A percentile compares a stretch with the other conserved stretches of the same genome.
phyloP scores from a whole-genome alignment of 1,139 yeast species.

The Zygosaccharomyces sapae region DNA sequence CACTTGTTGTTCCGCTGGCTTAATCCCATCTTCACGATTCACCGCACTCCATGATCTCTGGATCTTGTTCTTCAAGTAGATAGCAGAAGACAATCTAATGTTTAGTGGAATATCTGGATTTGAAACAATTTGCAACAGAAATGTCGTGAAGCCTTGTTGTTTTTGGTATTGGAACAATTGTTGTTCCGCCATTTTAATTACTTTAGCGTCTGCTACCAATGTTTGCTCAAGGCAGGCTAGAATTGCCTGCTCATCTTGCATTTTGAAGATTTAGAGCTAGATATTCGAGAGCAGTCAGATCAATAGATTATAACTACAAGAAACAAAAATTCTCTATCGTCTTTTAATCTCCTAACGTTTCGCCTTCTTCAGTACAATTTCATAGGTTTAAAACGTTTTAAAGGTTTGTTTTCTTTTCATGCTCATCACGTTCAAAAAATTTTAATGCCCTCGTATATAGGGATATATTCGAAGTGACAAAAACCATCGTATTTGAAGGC shows the following conservation, averaged over 20 bases:
- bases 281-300: background rate
- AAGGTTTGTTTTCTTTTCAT: conserved; percentile 1
- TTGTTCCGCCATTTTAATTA: conserved; percentile 66
- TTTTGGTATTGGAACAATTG: conserved; percentile 55
- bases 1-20: conserved; percentile 46
- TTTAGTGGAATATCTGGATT: conserved; percentile 47
- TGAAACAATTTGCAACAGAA: conserved; percentile 49
- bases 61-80: conserved; percentile 64
- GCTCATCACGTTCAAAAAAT: conserved; percentile 2
- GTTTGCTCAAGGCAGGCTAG: conserved; percentile 77
- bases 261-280: conserved; percentile 7
- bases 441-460: conserved; percentile 2
- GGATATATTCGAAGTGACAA: background rate
- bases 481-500: background rate
- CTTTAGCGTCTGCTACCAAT: conserved; percentile 60
- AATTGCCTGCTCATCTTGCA: conserved; percentile 61
- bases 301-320: background rate
- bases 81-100: conserved; percentile 58
- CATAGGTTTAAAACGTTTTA: background rate
- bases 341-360: background rate
- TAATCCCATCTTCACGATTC: conserved; percentile 44
- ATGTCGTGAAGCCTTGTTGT: conserved; percentile 55
- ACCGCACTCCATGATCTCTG: conserved; percentile 49
- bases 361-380: background rate
- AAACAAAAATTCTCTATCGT: no score